These are phyloP conservation scores for Trichoderma lentiforme DNA, from an alignment of 2,329 filamentous ascomycete genomes.

Conservation along the genomic window DNA sequence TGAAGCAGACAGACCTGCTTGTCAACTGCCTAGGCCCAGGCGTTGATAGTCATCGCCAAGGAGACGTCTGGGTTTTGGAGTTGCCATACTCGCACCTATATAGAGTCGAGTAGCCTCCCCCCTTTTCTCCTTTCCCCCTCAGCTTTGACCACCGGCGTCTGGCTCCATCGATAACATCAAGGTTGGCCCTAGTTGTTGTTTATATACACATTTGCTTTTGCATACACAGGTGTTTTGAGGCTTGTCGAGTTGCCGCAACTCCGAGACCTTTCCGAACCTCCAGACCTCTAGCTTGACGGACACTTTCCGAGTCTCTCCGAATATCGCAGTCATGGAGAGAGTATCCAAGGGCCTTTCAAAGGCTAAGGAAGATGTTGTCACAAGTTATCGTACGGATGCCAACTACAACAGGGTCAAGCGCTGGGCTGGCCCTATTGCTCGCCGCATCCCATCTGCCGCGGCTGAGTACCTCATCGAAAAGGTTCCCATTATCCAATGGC, in stretches of 20 bases:
- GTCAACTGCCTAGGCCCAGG: background rate
- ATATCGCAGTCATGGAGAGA: constrained; percentile 21
- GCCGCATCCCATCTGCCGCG: constrained; percentile 48
- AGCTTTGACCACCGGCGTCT: background rate
- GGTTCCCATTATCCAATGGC: constrained; percentile 60
- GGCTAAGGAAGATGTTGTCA: constrained; percentile 21
- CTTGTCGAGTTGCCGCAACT: constrained; percentile 14
- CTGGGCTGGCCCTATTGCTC: constrained; percentile 25
- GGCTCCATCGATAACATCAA: constrained; percentile 1
- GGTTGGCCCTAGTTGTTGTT: background rate
- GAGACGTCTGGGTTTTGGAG: background rate
- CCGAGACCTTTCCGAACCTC: constrained; percentile 14
- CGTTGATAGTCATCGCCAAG: constrained; percentile 1
- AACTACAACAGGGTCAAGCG: constrained; percentile 27
- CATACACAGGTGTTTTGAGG: background rate
- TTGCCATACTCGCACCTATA: constrained; percentile 11
- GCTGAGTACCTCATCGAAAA: constrained; percentile 58
- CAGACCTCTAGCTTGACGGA: background rate
- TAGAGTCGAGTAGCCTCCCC: background rate
- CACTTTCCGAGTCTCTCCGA: constrained; percentile 1
- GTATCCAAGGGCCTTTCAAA: constrained; percentile 16
- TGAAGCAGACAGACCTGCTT: background rate
- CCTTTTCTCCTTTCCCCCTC: background rate
- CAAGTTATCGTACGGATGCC: constrained; percentile 27
- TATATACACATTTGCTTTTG: background rate